Percentiles rank a stretch among this genome's conserved stretches.
Conservation (phyloP, 2,329 filamentous ascomycete species). For the Periglandula ipomoeae region DNA sequence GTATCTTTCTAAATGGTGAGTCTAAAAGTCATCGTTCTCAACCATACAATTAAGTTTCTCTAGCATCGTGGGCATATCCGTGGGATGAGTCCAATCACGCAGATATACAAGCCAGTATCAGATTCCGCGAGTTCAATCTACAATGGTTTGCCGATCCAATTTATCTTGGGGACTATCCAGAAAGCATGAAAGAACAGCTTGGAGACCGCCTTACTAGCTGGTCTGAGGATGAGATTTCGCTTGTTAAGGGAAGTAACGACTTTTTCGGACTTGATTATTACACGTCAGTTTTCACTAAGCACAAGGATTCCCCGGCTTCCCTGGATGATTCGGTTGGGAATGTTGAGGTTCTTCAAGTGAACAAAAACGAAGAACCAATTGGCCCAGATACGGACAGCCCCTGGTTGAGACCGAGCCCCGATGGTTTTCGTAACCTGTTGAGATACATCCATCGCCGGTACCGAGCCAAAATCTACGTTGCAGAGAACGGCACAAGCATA, state of each 20-base stretch:
- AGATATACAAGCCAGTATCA: slow-evolving; percentile 66
- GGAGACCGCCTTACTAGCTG: slow-evolving; percentile 68
- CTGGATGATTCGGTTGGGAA: slow-evolving; percentile 66
- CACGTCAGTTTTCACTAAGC: slow-evolving; percentile 77
- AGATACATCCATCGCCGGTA: slow-evolving; percentile 73
- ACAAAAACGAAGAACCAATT: slow-evolving; percentile 64
- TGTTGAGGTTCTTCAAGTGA: slow-evolving; percentile 61
- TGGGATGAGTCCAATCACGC: slow-evolving; percentile 69
- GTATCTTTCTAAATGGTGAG: slow-evolving; percentile 82
- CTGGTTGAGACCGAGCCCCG: slow-evolving; percentile 70
- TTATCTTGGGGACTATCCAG: slow-evolving; percentile 77
- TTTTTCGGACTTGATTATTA: slow-evolving; percentile 96
- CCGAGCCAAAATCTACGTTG: slow-evolving; percentile 73
- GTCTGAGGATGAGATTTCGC: slow-evolving; percentile 58
- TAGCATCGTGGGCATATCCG: no score
- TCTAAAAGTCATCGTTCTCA: no score
- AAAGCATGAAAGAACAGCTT: slow-evolving; percentile 73
- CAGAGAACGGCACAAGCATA: slow-evolving; percentile 79
- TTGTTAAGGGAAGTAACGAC: slow-evolving; percentile 82
- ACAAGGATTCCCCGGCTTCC: slow-evolving; percentile 52
- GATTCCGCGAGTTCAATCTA: slow-evolving; percentile 81
- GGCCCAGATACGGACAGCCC: slow-evolving; percentile 74
- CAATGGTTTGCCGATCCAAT: slow-evolving; percentile 84
- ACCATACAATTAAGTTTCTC: no score
- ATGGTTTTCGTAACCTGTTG: slow-evolving; percentile 69